Conservation (phyloP, 371 early-diverging fungal genomes). For the Umbelopsis sp. region DNA sequence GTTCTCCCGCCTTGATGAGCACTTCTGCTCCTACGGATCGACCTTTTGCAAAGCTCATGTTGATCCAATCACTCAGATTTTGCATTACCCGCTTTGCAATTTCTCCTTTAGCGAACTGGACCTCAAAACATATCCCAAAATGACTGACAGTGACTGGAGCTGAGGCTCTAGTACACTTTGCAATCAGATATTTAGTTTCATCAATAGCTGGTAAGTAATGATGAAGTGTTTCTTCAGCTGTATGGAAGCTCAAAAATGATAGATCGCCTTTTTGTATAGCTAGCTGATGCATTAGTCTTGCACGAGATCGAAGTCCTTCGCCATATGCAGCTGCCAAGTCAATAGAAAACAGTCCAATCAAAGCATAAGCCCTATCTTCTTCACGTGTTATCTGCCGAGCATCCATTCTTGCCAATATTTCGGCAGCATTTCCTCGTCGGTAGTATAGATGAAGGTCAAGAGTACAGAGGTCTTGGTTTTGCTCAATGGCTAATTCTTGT, state of each 20-base stretch:
- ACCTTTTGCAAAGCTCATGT: neutral
- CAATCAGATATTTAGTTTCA: neutral
- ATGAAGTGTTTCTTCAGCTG: neutral
- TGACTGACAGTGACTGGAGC: too few species aligned
- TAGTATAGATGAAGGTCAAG: neutral
- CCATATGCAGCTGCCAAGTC: neutral
- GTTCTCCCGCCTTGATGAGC: neutral
- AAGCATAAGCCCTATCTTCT: neutral
- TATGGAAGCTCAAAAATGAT: neutral
- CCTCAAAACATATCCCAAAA: too few species aligned
- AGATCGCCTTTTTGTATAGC: neutral
- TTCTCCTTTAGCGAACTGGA: too few species aligned
- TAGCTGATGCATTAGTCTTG: neutral
- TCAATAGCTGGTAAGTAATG: neutral
- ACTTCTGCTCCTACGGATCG: neutral
- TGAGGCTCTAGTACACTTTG: neutral
- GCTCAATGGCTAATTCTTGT: neutral
- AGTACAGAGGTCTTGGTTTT: neutral
- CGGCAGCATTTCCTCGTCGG: neutral
- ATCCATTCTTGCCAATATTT: neutral
- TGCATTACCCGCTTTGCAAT: too few species aligned
- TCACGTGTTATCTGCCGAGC: neutral
- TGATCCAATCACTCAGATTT: neutral
- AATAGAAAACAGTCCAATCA: neutral
- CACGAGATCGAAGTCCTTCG: neutral